Base-by-base conservation (phyloP, 2,329 filamentous ascomycete genomes). In the Alternaria sp. region DNA sequence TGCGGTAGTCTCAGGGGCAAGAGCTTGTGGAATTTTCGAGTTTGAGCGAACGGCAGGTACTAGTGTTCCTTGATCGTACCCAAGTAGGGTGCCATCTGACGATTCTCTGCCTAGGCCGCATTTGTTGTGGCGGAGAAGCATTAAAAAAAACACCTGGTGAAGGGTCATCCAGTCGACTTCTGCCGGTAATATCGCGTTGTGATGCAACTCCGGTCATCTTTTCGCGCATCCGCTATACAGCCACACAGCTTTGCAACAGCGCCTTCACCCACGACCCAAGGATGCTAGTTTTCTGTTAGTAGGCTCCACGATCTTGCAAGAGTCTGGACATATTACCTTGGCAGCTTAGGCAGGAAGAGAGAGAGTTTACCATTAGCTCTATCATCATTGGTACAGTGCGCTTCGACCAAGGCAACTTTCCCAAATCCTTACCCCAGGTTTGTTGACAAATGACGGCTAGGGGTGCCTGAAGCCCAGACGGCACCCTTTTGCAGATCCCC, bases 331-430 rank as follows among this genome's bases (percentile, higher is more conserved):
- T 48, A 23, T 26, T 23, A 48, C 10, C 44, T n/a, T 48, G 31
- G 31, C 44, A 34, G 44, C 13, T 13, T 48, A 36, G 31, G 21
- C 14, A 21, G 31, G 11, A 6, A 46, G 13, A 13, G 21, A 48
- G 44, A 24, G 17, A 34, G 21, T 36, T 48, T 48, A 36, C 44
- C 44, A 48, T 48, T 24, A 17, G 26, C 29, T 17, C 10, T 14
- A 14, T 23, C 44, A 13, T 36, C 31, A 34, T 48, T 48, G 44
- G 29, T 24, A 5, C 29, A 24, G 10, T 9, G 21, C 44, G 31
- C 13, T 48, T 36, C 24, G 44, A 34, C 44, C 44, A 21, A 48
- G 44, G 29, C 31, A 48, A 48, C 29, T 48, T 48, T 48, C 44
- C 44, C 44, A 36, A 14, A 28, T 11, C 34, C 26, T 36, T 13